Evolutionary conservation across 768 basidiomycete species (phyloP).

Genomic region (Termitomyces titanicus): DNA sequence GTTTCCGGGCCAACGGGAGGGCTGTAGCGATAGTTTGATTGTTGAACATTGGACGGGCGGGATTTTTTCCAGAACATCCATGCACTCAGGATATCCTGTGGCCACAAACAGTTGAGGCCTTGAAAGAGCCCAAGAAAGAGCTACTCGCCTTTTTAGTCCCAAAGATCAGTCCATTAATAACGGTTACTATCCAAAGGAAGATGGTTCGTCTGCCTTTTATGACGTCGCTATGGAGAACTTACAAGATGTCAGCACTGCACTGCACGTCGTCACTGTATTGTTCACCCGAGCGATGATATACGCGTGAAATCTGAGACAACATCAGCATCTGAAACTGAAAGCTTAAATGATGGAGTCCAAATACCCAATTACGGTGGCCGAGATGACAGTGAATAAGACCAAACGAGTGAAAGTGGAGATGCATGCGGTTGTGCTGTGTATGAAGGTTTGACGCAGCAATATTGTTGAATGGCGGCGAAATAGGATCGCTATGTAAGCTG

Average conservation of each 20-base stretch:
- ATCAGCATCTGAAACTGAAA: neutral
- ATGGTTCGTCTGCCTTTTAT: neutral
- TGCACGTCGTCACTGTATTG: constrained; percentile 9
- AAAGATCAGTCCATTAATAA: neutral
- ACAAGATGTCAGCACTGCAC: constrained; percentile 6
- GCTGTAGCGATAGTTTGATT: neutral
- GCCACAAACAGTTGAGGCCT: neutral
- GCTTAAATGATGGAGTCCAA: neutral
- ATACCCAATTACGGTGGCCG: constrained; percentile 2
- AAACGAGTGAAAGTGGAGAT: constrained; percentile 3
- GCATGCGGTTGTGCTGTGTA: neutral
- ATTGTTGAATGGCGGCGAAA: neutral
- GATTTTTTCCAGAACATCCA: neutral
- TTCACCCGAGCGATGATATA: constrained; percentile 2
- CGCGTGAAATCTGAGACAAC: neutral
- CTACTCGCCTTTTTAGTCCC: neutral
- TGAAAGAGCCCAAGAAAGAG: neutral
- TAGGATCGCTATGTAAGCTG: constrained; percentile 2
- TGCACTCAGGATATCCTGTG: neutral
- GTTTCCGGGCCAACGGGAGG: neutral
- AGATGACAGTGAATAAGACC: constrained; percentile 3
- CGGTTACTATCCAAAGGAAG: neutral
- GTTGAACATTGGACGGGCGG: neutral
- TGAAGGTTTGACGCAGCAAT: neutral
- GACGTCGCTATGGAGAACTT: neutral